phyloP scores from a whole-genome alignment of 2,329 filamentous ascomycete genomes.

The Fusarium oxysporum region DNA sequence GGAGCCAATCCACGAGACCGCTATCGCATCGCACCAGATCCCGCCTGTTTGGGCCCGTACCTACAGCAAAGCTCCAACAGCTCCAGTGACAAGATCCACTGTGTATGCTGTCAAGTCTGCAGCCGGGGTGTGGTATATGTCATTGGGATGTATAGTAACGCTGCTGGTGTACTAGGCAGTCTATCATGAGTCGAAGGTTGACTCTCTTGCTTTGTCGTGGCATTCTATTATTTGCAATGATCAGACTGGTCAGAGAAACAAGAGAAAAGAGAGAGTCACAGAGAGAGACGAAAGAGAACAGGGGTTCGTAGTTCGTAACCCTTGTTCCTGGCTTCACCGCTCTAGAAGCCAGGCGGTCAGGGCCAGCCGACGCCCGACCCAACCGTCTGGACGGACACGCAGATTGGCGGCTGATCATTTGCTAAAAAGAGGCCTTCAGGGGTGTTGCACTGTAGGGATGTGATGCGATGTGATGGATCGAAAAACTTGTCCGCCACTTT shows the following conservation, averaged over 20 bases:
- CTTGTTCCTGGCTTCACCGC: slow-evolving; percentile 39
- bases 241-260: background rate
- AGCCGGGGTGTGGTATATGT: background rate
- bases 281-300: background rate
- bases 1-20: slow-evolving; percentile 31
- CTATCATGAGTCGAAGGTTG: background rate
- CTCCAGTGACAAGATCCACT: slow-evolving; percentile 9
- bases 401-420: slow-evolving; percentile 43
- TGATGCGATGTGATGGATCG: slow-evolving; percentile 31
- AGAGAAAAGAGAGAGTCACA: background rate
- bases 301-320: slow-evolving; percentile 13
- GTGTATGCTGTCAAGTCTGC: slow-evolving; percentile 35
- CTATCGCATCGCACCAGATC: slow-evolving; percentile 43
- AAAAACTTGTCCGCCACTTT: slow-evolving; percentile 39
- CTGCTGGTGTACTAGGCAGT: background rate
- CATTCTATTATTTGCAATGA: slow-evolving; percentile 22
- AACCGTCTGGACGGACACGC: slow-evolving; percentile 34
- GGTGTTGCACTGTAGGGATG: slow-evolving; percentile 17
- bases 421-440: slow-evolving; percentile 28
- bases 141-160: slow-evolving; percentile 1
- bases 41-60: slow-evolving; percentile 45
- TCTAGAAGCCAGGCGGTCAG: slow-evolving; percentile 35
- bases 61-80: slow-evolving; percentile 36
- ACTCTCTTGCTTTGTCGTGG: slow-evolving; percentile 22
- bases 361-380: slow-evolving; percentile 34